Base-by-base conservation (phyloP, 1,139 yeast species). In the Magnusiomyces sp. region DNA sequence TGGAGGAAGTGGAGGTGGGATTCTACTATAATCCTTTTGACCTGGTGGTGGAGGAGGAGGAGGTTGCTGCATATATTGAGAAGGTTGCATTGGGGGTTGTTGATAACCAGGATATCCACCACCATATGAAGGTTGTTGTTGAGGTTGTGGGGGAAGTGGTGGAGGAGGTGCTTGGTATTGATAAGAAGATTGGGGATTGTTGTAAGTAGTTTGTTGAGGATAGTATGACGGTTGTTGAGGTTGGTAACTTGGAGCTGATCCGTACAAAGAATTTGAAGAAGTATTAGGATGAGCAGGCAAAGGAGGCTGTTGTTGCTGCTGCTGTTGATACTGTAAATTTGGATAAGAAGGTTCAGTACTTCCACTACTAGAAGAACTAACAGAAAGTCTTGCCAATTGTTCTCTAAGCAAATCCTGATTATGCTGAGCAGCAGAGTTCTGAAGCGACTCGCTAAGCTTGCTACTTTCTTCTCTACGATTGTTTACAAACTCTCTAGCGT, bases 401-500 rank as follows among this genome's bases (percentile, higher is more conserved):
- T 55, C 56, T 29, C 62, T 46, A 29, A 62, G 49, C 16, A 54
- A 40, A 13, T 62, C 64, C 34, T 61, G 59, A 13, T 54, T 49
- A 7, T 48, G 39, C 37, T 50, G 55, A n/a, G 51, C 46, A 23
- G 50, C 19, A 16, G 50, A 48, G 1, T 48, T 11, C 23, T 51
- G 50, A 27, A 59, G 19, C 4, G 50, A 40, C 9, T 56, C 57
- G 6, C 49, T 43, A 43, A 67, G 34, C 41, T 60, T 56, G 34
- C 55, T 56, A 19, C 67, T 59, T 53, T 67, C 73, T 37, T 66
- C 64, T 38, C 59, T 58, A 54, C 76, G 58, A 55, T 68, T 64
- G 49, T 57, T 58, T 10, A 67, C 61, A 59, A 67, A 61, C 55
- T 69, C 63, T 43, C 65, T 61, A 51, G 71, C 71, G 59, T 71